Evolutionary conservation across 306 rosid genomes (phyloP).

Genomic region (Vigna radiata): DNA sequence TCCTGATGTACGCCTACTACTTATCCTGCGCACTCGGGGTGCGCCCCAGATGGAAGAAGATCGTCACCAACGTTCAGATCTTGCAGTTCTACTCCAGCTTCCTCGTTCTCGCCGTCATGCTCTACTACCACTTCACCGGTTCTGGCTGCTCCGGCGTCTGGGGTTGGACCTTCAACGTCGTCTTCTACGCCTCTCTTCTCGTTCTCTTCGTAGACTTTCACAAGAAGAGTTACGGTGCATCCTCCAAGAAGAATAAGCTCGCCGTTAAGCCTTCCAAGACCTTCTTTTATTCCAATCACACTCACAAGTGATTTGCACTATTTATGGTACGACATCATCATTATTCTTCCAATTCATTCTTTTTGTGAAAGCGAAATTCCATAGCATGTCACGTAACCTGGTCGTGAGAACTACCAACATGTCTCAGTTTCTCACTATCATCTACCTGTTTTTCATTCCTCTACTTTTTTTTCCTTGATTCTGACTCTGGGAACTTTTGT

Average conservation of each 20-base stretch:
- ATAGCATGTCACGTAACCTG: too few species aligned
- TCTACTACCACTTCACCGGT: constrained; percentile 61
- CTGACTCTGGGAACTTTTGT: too few species aligned
- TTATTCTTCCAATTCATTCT: too few species aligned
- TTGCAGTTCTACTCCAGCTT: constrained; percentile 74
- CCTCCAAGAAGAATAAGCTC: background rate
- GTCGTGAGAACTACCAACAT: too few species aligned
- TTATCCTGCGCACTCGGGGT: constrained; percentile 65
- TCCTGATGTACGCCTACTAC: constrained; percentile 85
- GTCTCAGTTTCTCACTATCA: too few species aligned
- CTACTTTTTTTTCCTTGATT: too few species aligned
- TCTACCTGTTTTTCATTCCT: too few species aligned
- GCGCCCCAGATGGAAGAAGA: constrained; percentile 76
- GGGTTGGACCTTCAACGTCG: constrained; percentile 80
- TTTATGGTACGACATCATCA: too few species aligned
- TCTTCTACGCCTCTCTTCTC: constrained; percentile 70
- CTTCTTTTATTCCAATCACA: background rate
- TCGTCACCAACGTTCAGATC: constrained; percentile 71
- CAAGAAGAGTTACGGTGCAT: constrained; percentile 57
- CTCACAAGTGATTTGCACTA: background rate
- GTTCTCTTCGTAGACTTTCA: constrained; percentile 69
- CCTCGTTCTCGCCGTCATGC: constrained; percentile 54
- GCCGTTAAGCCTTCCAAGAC: constrained; percentile 9
- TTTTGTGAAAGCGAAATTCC: too few species aligned
- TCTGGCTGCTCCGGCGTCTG: constrained; percentile 72